phyloP scores from a whole-genome alignment of 768 basidiomycete species.

The Russula compacta region DNA sequence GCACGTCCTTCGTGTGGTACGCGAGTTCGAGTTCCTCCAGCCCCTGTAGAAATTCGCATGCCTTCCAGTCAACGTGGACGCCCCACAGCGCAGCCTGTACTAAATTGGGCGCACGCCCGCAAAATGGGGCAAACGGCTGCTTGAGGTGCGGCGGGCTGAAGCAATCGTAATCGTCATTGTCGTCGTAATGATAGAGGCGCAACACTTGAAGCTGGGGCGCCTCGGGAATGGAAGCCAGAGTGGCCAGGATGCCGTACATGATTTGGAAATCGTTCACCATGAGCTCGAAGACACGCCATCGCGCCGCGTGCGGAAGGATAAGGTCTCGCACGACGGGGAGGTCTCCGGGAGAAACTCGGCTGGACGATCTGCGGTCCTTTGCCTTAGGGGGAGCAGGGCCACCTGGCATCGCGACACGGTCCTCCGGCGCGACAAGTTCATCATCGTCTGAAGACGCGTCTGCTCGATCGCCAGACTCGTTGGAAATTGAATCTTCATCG shows the following conservation, averaged over 20 bases:
- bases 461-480: slow-evolving; percentile 7
- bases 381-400: slow-evolving; percentile 9
- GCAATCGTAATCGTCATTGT: slow-evolving; percentile 33
- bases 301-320: slow-evolving; percentile 43
- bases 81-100: slow-evolving; percentile 49
- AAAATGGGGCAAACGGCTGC: slow-evolving; percentile 40
- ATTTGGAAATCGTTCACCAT: slow-evolving; percentile 34
- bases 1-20: slow-evolving; percentile 53
- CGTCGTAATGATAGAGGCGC: slow-evolving; percentile 47
- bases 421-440: slow-evolving; percentile 10
- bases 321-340: slow-evolving; percentile 25
- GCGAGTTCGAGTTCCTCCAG: slow-evolving; percentile 49
- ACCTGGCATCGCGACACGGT: slow-evolving; percentile 16
- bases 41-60: slow-evolving; percentile 34
- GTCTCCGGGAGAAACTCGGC: slow-evolving; percentile 19
- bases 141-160: slow-evolving; percentile 36
- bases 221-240: slow-evolving; percentile 34
- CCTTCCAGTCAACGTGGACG: slow-evolving; percentile 60
- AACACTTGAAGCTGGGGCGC: slow-evolving; percentile 50
- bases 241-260: slow-evolving; percentile 40
- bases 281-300: slow-evolving; percentile 46
- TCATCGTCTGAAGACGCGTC: background rate
- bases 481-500: slow-evolving; percentile 16
- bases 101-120: slow-evolving; percentile 44
- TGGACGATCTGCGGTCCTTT: background rate